Evolutionary conservation across 768 basidiomycete species (phyloP), one percentile per base, ranked within the genome.

Genomic region (Royoungia palumana): DNA sequence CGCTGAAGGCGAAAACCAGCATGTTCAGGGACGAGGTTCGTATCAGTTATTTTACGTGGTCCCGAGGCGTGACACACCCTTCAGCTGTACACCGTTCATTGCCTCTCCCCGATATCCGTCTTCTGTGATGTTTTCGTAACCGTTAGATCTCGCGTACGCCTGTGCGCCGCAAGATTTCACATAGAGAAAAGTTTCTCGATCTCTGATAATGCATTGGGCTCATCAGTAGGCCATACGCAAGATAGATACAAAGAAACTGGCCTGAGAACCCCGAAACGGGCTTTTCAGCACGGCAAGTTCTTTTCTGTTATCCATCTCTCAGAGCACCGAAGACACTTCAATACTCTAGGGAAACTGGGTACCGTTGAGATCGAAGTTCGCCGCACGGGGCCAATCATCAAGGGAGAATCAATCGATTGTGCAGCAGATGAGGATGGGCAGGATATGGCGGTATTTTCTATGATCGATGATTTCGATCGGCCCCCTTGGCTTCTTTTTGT

Each of bases 1-100:
- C 49, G 13, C 14, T 32, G 5, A 32, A 14, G 32, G 44, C 12
- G n/a, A 60, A 42, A 30, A 44, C 32, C 2, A 30, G 46, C 25
- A 37, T 60, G 58, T 14, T 1, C 21, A 60, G 14, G 19, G 34
- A 51, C n/a, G 46, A 52, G 37, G 57, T 60, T 20, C 8, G 56
- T 40, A 32, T 13, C 21, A 8, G 21, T 21, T 16, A 10, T 20
- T 40, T 41, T 20, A 21, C 21, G 32, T 13, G 22, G 24, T 13
- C 12, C 20, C 17, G 16, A 12, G 34, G 24, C 3, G 7, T 38
- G 21, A 50, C 42, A 14, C 17, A 35, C 4, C 19, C 14, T 35
- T 12, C 42, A 59, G 58, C 12, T 14, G 12, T 60, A 47, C n/a
- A 60, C 49, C 1, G 32, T 59, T 14, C 58, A 60, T 22, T 59